phyloP scores from a whole-genome alignment of 495 filamentous ascomycete genomes.

The Podospora fimiseda region DNA sequence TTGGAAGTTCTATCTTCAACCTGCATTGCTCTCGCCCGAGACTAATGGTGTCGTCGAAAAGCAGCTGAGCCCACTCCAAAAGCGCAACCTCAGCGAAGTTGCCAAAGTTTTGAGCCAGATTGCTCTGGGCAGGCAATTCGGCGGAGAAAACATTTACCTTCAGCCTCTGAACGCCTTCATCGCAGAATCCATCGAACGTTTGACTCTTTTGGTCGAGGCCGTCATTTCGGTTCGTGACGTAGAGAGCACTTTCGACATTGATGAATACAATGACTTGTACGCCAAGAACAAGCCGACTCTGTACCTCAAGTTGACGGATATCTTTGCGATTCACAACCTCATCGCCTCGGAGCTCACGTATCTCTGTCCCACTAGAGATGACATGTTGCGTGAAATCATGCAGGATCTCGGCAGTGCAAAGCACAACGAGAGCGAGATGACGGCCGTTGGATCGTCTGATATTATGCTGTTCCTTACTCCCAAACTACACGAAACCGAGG shows the following conservation, averaged over 20 bases:
- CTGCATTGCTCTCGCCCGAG: conserved; percentile 79
- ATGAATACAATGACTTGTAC: conserved; percentile 97
- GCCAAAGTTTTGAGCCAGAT: conserved; percentile 87
- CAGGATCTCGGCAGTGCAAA: conserved; percentile 92
- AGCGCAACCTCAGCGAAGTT: conserved; percentile 85
- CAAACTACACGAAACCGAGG: conserved; percentile 84
- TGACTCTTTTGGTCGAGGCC: conserved; percentile 63
- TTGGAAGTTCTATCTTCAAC: conserved; percentile 90
- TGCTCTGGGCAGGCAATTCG: conserved; percentile 77
- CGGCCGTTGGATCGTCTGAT: conserved; percentile 77
- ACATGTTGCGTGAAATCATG: conserved; percentile 84
- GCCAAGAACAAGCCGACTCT: conserved; percentile 91
- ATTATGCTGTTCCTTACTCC: conserved; percentile 88
- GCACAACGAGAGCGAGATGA: conserved; percentile 88
- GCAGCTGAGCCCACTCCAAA: conserved; percentile 80
- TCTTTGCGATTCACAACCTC: conserved; percentile 91
- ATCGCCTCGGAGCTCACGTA: conserved; percentile 68
- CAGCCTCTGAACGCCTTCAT: conserved; percentile 91
- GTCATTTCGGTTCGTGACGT: conserved; percentile 80
- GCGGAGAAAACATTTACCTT: conserved; percentile 89
- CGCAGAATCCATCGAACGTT: conserved; percentile 72
- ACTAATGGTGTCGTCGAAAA: conserved; percentile 84
- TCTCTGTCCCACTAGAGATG: conserved; percentile 74
- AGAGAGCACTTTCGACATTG: conserved; percentile 91
- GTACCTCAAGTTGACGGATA: conserved; percentile 97